A percentile compares a stretch with the other conserved stretches of the same genome.
Conservation (phyloP, 495 filamentous ascomycete genomes). For the Jackrogersella multiformis region DNA sequence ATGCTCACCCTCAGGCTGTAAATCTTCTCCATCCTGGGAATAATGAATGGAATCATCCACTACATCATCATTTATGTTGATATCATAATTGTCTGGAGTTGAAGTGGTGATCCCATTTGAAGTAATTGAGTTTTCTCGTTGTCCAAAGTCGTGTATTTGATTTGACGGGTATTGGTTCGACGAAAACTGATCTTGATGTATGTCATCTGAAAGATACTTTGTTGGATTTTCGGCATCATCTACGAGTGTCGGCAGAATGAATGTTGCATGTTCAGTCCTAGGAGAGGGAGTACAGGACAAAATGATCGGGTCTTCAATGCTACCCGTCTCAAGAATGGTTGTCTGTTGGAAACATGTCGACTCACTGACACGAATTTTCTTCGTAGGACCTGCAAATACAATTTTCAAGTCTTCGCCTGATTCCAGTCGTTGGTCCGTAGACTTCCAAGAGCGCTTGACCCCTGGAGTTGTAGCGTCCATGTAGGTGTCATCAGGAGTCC, state of each 20-base stretch:
- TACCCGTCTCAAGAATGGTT: not conserved
- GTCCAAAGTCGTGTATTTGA: not conserved
- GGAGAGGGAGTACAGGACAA: not conserved
- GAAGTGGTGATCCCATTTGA: not conserved
- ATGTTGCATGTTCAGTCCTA: not conserved
- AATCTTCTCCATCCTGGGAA: not conserved
- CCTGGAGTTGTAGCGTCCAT: not conserved
- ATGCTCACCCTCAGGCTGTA: not conserved
- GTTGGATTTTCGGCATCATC: not conserved
- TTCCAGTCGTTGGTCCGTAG: not conserved
- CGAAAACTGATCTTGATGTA: not conserved
- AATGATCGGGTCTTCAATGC: not conserved
- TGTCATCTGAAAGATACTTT: not conserved
- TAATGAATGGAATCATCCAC: not conserved
- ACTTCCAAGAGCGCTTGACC: slow-evolving; percentile 18
- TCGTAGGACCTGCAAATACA: not conserved
- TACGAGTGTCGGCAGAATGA: not conserved
- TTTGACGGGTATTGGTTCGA: not conserved
- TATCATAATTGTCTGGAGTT: not conserved
- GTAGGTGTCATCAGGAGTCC: not conserved
- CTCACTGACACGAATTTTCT: not conserved
- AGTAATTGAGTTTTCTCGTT: not conserved
- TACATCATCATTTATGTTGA: not conserved
- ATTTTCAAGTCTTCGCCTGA: not conserved
- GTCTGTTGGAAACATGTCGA: not conserved